Percentiles rank a stretch among this genome's conserved stretches.
These are phyloP conservation scores for Arxiozyma slooffiae DNA, from an alignment of 1,139 yeast genomes.

Conservation along the genomic window DNA sequence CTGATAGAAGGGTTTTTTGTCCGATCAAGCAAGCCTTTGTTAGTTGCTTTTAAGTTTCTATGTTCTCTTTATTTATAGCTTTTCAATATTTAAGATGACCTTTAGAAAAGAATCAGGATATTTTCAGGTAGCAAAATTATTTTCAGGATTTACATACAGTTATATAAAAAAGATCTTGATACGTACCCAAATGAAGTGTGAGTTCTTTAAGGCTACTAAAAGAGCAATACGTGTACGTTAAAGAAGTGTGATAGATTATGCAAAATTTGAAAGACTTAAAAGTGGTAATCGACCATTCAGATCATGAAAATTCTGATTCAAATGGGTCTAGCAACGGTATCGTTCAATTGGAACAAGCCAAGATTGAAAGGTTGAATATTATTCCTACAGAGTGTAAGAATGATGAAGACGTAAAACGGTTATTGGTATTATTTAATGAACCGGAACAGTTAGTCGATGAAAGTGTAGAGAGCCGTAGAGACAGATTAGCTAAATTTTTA, in stretches of 20 bases:
- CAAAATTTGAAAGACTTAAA: background rate
- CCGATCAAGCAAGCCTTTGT: background rate
- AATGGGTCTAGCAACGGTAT: slow-evolving; percentile 11
- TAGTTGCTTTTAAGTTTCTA: background rate
- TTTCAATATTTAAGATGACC: background rate
- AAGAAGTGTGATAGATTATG: background rate
- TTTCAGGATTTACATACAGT: background rate
- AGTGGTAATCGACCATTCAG: background rate
- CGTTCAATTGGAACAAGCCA: background rate
- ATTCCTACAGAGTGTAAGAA: slow-evolving; percentile 47
- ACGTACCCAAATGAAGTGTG: background rate
- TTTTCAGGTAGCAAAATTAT: too few species aligned
- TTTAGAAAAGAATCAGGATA: too few species aligned
- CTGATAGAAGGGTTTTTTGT: too few species aligned
- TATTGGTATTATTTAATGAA: slow-evolving; percentile 43
- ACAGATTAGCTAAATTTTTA: slow-evolving; percentile 41
- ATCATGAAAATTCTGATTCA: background rate
- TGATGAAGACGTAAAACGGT: slow-evolving; percentile 49
- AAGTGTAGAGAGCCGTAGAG: slow-evolving; percentile 50
- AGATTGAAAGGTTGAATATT: background rate
- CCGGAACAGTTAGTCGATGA: slow-evolving; percentile 57
- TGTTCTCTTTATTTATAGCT: too few species aligned
- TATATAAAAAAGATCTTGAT: background rate
- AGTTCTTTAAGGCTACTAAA: too few species aligned
- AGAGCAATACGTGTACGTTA: background rate